phyloP scores from a whole-genome alignment of 2,329 filamentous ascomycete genomes.

The Dactylellina cionopaga region DNA sequence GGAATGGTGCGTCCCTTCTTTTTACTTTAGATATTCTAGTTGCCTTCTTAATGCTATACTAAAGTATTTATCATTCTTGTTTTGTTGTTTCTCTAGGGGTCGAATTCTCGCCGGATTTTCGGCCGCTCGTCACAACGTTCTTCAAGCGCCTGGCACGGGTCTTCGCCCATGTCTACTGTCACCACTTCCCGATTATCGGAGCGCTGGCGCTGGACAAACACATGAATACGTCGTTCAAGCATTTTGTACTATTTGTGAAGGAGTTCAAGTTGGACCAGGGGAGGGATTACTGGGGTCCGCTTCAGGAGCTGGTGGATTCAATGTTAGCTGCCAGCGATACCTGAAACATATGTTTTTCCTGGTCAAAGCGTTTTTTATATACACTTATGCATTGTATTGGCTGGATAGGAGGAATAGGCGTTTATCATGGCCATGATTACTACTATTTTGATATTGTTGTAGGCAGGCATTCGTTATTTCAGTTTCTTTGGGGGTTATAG shows the following conservation, averaged over 20 bases:
- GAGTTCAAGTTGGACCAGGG: slow-evolving; percentile 92
- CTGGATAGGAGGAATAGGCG: too few relatives aligned
- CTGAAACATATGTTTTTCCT: too few relatives aligned
- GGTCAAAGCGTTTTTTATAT: too few relatives aligned
- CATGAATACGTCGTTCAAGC: slow-evolving; percentile 99
- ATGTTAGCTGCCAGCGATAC: slow-evolving; percentile 67
- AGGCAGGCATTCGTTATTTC: too few relatives aligned
- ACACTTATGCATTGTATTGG: too few relatives aligned
- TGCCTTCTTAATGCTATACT: background rate
- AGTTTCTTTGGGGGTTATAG: too few relatives aligned
- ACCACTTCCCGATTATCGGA: slow-evolving; percentile 96
- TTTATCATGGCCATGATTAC: too few relatives aligned
- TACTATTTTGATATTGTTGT: too few relatives aligned
- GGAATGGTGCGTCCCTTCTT: slow-evolving; percentile 72
- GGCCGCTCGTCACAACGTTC: slow-evolving; percentile 86
- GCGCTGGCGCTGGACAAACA: slow-evolving; percentile 95
- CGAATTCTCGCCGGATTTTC: slow-evolving; percentile 92
- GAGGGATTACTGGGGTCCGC: slow-evolving; percentile 95
- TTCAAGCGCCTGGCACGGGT: slow-evolving; percentile 99
- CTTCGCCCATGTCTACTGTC: slow-evolving; percentile 99
- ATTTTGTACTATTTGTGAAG: slow-evolving; percentile 98
- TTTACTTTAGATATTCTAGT: background rate
- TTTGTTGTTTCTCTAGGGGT: slow-evolving; percentile 69
- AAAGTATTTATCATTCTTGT: background rate
- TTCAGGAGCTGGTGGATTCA: slow-evolving; percentile 95